phyloP scores from a whole-genome alignment of 2,329 filamentous ascomycete genomes.

The Didymellaceae sp. region DNA sequence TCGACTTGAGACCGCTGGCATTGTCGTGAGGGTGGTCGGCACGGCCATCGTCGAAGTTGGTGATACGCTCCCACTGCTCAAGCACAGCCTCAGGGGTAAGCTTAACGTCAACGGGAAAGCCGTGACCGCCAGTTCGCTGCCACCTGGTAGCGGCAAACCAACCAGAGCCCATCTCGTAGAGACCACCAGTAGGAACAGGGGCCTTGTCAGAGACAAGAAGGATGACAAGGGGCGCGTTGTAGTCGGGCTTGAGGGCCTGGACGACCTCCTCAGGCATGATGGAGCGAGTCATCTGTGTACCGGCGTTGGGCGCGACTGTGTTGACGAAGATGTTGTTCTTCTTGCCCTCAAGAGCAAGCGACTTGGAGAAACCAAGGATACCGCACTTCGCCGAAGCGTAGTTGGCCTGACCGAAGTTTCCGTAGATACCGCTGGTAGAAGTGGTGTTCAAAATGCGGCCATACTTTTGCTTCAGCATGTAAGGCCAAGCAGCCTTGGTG shows the following conservation, averaged over 20 bases:
- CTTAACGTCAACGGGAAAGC: conserved; percentile 85
- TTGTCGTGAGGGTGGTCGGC: conserved; percentile 84
- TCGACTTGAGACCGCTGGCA: conserved; percentile 77
- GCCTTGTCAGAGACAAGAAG: conserved; percentile 87
- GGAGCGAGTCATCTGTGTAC: conserved; percentile 91
- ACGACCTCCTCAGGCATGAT: conserved; percentile 97
- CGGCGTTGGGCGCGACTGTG: conserved; percentile 96
- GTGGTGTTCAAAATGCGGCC: conserved; percentile 97
- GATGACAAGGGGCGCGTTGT: conserved; percentile 91
- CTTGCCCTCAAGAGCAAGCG: conserved; percentile 87
- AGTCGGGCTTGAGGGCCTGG: conserved; percentile 98
- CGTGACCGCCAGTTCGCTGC: conserved; percentile 88
- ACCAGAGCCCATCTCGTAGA: conserved; percentile 94
- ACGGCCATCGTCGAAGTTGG: conserved; percentile 85
- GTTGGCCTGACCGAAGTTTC: conserved; percentile 98
- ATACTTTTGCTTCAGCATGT: conserved; percentile 98
- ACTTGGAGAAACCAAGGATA: conserved; percentile 93
- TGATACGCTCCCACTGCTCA: conserved; percentile 69
- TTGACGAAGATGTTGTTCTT: conserved; percentile 99
- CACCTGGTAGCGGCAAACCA: conserved; percentile 93
- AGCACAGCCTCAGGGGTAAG: conserved; percentile 81
- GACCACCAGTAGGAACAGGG: conserved; percentile 81
- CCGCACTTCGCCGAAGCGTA: conserved; percentile 76
- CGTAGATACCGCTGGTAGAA: conserved; percentile 96
- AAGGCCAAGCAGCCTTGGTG: conserved; percentile 96